These are phyloP conservation scores for Murraya paniculata DNA, from an alignment of 345 rosid species.

Conservation along the genomic window DNA sequence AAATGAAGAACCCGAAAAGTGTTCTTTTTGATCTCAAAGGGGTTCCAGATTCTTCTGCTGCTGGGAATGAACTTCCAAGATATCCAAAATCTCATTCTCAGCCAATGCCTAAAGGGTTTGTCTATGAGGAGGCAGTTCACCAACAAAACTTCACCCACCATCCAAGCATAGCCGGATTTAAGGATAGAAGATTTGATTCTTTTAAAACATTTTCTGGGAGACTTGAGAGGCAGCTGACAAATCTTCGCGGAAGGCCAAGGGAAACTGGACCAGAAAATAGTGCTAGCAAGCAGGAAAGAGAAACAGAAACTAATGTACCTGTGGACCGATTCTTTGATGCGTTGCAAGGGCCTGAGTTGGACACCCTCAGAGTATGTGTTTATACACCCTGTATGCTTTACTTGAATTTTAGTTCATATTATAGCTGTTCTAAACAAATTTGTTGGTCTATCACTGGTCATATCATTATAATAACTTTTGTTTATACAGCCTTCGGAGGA, in stretches of 20 bases:
- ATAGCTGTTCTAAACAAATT: background rate
- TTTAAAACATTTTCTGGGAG: conserved; percentile 91
- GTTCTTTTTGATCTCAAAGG: conserved; percentile 26
- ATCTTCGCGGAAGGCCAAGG: conserved; percentile 53
- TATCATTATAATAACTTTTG: background rate
- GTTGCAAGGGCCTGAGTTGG: conserved; percentile 84
- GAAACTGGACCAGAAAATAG: conserved; percentile 25
- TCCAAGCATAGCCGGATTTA: conserved; percentile 35
- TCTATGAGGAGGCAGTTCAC: conserved; percentile 12
- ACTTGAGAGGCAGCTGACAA: conserved; percentile 72
- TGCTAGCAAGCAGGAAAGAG: conserved; percentile 19
- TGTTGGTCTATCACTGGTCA: background rate
- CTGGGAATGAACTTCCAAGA: conserved; percentile 21
- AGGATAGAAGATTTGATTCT: conserved; percentile 65
- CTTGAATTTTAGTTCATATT: background rate
- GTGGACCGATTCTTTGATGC: conserved; percentile 84
- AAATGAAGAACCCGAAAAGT: conserved; percentile 20
- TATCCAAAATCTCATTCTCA: conserved; percentile 49
- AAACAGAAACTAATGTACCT: conserved; percentile 46
- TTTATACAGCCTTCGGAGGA: conserved; percentile 60
- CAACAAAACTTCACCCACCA: conserved; percentile 21
- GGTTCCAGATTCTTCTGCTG: conserved; percentile 24
- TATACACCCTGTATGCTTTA: background rate
- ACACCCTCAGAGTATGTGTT: conserved; percentile 64
- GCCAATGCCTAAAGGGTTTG: conserved; percentile 54